These are phyloP conservation scores for Amanita polypyramis DNA, from an alignment of 768 basidiomycete species.

Conservation along the genomic window DNA sequence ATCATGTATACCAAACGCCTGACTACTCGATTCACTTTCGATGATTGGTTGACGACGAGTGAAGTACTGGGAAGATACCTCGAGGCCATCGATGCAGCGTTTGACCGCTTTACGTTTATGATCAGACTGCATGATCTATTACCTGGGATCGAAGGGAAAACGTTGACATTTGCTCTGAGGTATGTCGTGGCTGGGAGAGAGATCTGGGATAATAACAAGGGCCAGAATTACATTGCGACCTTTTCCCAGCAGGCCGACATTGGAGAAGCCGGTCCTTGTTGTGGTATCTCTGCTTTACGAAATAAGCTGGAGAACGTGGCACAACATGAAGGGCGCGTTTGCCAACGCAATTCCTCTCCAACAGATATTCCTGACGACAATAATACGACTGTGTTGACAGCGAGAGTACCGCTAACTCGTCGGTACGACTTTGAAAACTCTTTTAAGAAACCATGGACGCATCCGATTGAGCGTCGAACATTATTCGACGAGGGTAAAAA, in stretches of 20 bases:
- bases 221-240: conserved; percentile 66
- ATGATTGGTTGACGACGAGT: conserved; percentile 92
- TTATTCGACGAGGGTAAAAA: neutral
- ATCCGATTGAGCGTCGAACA: conserved; percentile 17
- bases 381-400: conserved; percentile 20
- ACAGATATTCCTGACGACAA: conserved; percentile 12
- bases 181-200: conserved; percentile 64
- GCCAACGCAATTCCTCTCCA: conserved; percentile 10
- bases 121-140: conserved; percentile 75
- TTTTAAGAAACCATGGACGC: conserved; percentile 37
- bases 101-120: conserved; percentile 70
- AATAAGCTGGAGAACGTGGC: conserved; percentile 60
- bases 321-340: conserved; percentile 18
- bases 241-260: conserved; percentile 34
- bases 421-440: conserved; percentile 52
- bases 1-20: conserved; percentile 83
- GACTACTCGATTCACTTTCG: conserved; percentile 85
- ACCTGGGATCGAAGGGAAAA: conserved; percentile 71
- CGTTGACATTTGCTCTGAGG: conserved; percentile 67
- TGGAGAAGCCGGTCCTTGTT: conserved; percentile 21
- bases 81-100: conserved; percentile 33
- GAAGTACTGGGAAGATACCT: conserved; percentile 77
- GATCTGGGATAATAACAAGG: conserved; percentile 88
- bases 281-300: conserved; percentile 48
- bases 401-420: conserved; percentile 32